A percentile compares a stretch with the other conserved stretches of the same genome.
Conservation (phyloP, 169 alveolate species). For the Eimeria praecox region DNA sequence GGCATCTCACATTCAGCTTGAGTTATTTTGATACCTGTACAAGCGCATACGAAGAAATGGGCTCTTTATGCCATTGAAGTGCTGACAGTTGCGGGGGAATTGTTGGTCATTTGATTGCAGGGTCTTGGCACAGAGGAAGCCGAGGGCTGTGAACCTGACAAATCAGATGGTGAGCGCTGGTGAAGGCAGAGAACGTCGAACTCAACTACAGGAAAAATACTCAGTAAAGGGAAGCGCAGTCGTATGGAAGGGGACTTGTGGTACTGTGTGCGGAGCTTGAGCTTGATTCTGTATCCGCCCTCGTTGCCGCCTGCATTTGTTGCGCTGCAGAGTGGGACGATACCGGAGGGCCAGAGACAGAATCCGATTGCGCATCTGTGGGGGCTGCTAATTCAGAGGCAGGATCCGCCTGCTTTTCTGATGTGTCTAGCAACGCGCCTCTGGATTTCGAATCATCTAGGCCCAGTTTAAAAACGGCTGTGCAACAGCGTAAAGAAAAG, state of each 20-base stretch:
- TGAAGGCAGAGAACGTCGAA: background rate
- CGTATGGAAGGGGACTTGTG: background rate
- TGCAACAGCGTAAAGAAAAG: background rate
- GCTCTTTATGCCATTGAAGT: background rate
- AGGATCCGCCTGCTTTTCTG: background rate
- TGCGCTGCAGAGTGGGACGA: background rate
- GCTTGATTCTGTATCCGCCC: background rate
- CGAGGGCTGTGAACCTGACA: background rate
- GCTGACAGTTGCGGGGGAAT: background rate
- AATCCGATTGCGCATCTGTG: background rate
- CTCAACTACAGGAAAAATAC: background rate
- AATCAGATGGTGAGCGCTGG: background rate
- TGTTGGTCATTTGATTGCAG: background rate
- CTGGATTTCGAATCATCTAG: background rate
- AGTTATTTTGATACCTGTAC: background rate
- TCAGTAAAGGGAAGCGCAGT: background rate
- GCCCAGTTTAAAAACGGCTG: background rate
- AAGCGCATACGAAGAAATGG: background rate
- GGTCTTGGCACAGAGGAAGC: background rate
- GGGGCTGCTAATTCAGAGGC: background rate
- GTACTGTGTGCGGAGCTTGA: background rate
- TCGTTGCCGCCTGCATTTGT: background rate
- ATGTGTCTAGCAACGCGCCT: background rate
- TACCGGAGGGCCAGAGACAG: background rate
- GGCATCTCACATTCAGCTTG: background rate